These are phyloP conservation scores for Colletotrichum horii DNA, from an alignment of 2,329 filamentous ascomycete species.

Conservation along the genomic window DNA sequence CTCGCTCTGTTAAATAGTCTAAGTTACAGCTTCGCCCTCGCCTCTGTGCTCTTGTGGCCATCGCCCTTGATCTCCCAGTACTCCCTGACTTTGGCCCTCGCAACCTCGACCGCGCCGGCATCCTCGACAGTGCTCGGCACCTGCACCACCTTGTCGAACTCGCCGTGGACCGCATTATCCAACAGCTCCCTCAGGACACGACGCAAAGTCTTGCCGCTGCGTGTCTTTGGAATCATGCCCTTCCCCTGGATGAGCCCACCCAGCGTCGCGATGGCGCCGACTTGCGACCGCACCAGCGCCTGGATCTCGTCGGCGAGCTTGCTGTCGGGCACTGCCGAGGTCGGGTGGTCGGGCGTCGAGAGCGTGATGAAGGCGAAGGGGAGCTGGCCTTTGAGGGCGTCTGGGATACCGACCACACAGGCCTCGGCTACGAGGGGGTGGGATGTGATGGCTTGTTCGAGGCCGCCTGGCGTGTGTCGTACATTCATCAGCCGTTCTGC, in stretches of 20 bases:
- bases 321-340: constrained; percentile 53
- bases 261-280: constrained; percentile 85
- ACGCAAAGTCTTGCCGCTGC: constrained; percentile 89
- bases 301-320: constrained; percentile 69
- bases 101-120: constrained; percentile 73
- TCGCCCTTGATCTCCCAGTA: constrained; percentile 69
- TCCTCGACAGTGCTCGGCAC: constrained; percentile 91
- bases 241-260: constrained; percentile 86
- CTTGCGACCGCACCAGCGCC: constrained; percentile 74
- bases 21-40: constrained; percentile 54
- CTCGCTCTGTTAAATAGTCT: background rate
- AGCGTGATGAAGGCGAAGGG: constrained; percentile 86
- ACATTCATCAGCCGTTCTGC: background rate
- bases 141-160: constrained; percentile 73
- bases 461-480: constrained; percentile 62
- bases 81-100: constrained; percentile 71
- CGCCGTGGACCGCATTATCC: constrained; percentile 78
- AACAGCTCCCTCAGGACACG: constrained; percentile 82
- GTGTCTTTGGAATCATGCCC: constrained; percentile 89
- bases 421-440: constrained; percentile 83
- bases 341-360: constrained; percentile 50
- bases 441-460: constrained; percentile 88
- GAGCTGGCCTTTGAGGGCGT: constrained; percentile 85
- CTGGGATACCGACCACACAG: constrained; percentile 85
- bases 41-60: constrained; percentile 49